Conservation (phyloP, 208 protist species). For the Leptomonas pyrrhocoris region DNA sequence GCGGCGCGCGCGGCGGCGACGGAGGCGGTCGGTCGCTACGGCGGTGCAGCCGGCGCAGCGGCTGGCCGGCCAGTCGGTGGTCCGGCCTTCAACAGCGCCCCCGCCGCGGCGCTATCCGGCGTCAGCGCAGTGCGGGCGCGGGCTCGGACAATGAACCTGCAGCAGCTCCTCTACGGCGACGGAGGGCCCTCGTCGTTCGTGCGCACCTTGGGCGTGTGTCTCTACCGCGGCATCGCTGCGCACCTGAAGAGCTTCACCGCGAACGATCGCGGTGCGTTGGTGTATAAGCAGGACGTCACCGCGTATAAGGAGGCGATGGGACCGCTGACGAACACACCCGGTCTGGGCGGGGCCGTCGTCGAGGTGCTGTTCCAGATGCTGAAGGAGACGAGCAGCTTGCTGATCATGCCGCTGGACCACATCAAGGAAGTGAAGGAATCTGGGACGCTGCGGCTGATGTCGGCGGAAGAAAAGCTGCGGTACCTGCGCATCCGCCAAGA, state of each 20-base stretch:
- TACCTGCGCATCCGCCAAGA: conserved; percentile 85
- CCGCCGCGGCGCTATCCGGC: conserved; percentile 16
- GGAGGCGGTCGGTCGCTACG: conserved; percentile 8
- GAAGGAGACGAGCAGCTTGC: conserved; percentile 82
- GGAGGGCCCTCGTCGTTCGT: conserved; percentile 83
- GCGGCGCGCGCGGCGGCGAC: conserved; percentile 15
- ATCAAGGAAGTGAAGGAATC: conserved; percentile 86
- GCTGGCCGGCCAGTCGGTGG: background rate
- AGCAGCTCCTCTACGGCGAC: conserved; percentile 85
- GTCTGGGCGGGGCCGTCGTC: conserved; percentile 81
- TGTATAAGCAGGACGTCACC: conserved; percentile 91
- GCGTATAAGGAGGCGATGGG: conserved; percentile 86
- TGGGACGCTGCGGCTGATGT: conserved; percentile 74
- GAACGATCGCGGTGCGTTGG: conserved; percentile 75
- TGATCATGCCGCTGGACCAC: conserved; percentile 83
- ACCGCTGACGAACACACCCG: conserved; percentile 70
- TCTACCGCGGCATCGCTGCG: conserved; percentile 77
- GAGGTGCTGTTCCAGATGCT: conserved; percentile 82
- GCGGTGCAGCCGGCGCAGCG: background rate
- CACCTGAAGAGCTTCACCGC: conserved; percentile 77
- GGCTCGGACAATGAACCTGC: conserved; percentile 78
- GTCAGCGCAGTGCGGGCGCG: conserved; percentile 58
- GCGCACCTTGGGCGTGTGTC: conserved; percentile 83
- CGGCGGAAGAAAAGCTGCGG: conserved; percentile 73
- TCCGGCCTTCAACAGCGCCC: background rate